Conservation (phyloP, 1,284 basidiomycete genomes). For the Ganoderma lucidum region DNA sequence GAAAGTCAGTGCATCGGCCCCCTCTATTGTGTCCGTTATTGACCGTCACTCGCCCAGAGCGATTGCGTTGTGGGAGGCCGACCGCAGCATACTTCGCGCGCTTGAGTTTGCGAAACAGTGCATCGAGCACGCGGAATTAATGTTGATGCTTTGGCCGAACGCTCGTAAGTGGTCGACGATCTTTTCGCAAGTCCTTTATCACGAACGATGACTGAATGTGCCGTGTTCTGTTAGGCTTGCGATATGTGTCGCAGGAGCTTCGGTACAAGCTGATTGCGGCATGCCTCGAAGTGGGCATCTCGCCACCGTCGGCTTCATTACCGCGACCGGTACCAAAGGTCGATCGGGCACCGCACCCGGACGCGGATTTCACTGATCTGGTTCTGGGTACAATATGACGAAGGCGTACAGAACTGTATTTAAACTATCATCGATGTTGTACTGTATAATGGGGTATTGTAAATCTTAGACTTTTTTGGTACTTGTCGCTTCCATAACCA, state of each 20-base stretch:
- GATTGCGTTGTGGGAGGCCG: slow-evolving; percentile 65
- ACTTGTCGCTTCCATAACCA: no score
- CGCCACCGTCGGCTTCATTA: slow-evolving; percentile 23
- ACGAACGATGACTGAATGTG: neutral
- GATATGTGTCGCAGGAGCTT: slow-evolving; percentile 21
- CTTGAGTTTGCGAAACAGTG: slow-evolving; percentile 68
- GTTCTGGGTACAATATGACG: neutral
- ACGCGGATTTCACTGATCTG: neutral
- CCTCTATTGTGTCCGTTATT: neutral
- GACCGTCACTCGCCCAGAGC: slow-evolving; percentile 47
- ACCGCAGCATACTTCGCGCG: slow-evolving; percentile 63
- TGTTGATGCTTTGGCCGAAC: slow-evolving; percentile 72
- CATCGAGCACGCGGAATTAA: slow-evolving; percentile 65
- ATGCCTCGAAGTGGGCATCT: slow-evolving; percentile 24
- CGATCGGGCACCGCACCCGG: neutral
- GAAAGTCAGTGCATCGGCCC: slow-evolving; percentile 18
- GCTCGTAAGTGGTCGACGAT: slow-evolving; percentile 47
- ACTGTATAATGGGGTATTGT: neutral
- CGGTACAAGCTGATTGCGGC: slow-evolving; percentile 24
- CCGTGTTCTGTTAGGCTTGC: slow-evolving; percentile 17
- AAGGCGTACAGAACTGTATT: neutral
- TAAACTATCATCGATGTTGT: neutral
- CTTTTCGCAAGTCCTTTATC: neutral
- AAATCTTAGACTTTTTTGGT: neutral
- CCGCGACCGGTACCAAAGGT: slow-evolving; percentile 14